Conservation (phyloP, 2,329 filamentous ascomycete genomes). For the Ophiostoma populinum region DNA sequence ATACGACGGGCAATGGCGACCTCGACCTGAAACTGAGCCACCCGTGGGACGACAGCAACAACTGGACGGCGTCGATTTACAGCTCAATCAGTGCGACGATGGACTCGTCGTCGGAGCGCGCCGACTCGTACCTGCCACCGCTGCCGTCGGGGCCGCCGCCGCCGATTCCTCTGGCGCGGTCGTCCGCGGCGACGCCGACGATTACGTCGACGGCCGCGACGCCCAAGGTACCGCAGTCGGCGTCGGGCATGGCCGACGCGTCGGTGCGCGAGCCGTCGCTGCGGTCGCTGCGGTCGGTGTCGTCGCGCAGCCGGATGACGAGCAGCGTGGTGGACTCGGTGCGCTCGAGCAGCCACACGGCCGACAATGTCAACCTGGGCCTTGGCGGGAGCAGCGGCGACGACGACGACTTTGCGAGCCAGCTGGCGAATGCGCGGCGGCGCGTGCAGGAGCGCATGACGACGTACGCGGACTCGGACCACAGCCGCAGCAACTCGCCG, state of each 20-base stretch:
- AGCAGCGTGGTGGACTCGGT: conserved; percentile 2
- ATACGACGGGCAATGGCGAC: conserved; percentile 15
- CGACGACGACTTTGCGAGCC: conserved; percentile 53
- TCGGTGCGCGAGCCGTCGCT: no score
- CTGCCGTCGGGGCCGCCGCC: neutral
- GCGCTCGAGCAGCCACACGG: conserved; percentile 16
- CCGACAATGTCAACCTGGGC: conserved; percentile 19
- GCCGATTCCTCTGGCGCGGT: no score
- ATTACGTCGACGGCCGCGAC: no score
- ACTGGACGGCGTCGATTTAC: conserved; percentile 8
- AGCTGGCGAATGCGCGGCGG: conserved; percentile 52
- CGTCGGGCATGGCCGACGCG: no score
- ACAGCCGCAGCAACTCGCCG: conserved; percentile 27
- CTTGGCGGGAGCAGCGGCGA: conserved; percentile 19
- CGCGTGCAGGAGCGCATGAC: conserved; percentile 59
- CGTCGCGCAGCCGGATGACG: conserved; percentile 36
- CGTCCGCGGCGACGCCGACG: neutral
- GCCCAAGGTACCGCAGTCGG: no score
- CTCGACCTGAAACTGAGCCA: conserved; percentile 20
- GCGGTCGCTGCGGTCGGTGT: conserved; percentile 29
- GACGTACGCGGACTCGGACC: conserved; percentile 48
- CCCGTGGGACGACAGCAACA: conserved; percentile 25
- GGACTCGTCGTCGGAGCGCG: neutral
- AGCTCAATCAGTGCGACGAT: conserved; percentile 1
- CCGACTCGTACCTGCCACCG: neutral